These are phyloP conservation scores for Amaranthus tricolor DNA, from an alignment of 179 eudicot species.

Conservation along the genomic window DNA sequence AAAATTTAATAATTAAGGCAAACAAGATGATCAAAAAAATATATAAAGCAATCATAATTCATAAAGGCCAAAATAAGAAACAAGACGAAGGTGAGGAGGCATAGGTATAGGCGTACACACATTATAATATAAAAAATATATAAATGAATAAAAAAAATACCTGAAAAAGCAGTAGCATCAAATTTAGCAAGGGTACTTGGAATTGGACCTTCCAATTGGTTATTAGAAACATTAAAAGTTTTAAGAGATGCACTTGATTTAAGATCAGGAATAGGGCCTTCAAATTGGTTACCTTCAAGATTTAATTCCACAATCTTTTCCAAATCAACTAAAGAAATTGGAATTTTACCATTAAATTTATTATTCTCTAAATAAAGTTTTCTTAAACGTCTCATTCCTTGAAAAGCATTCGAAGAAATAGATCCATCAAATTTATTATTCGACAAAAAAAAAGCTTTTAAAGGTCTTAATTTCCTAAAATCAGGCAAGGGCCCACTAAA, in stretches of 20 bases:
- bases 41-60: neutral
- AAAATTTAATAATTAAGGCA: neutral
- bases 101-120: neutral
- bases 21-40: neutral
- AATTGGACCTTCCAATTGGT: conserved; percentile 61
- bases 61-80: neutral
- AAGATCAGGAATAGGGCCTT: conserved; percentile 49
- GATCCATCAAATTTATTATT: conserved; percentile 47
- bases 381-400: conserved; percentile 46
- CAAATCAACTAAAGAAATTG: conserved; percentile 39
- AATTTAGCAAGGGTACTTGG: conserved; percentile 40
- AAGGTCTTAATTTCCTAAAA: conserved; percentile 34
- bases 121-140: neutral
- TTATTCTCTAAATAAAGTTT: conserved; percentile 47
- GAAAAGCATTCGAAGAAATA: conserved; percentile 40
- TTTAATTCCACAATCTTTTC: conserved; percentile 39
- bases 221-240: conserved; percentile 46
- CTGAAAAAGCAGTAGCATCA: conserved; percentile 42
- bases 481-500: conserved; percentile 52
- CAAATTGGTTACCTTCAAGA: conserved; percentile 44
- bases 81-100: no score
- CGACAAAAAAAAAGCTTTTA: conserved; percentile 42
- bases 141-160: conserved; percentile 20
- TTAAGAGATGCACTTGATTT: conserved; percentile 27
- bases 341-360: conserved; percentile 53